Percentiles rank a stretch among this genome's conserved stretches.
phyloP scores from a whole-genome alignment of 139 green algal genomes.

The Tetradesmus lagerheimii region DNA sequence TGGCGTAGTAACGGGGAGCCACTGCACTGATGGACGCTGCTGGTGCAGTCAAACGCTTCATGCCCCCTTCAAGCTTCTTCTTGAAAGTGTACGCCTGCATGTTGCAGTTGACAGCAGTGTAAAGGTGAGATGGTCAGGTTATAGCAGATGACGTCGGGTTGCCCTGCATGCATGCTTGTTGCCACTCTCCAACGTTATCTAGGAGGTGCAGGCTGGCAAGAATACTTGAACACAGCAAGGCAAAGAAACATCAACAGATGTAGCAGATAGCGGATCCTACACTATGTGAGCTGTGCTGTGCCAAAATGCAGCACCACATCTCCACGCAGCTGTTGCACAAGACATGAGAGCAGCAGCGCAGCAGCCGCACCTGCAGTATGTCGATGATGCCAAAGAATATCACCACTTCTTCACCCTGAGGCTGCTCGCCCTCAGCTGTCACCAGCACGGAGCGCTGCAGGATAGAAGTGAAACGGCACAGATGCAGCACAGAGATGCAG shows the following conservation, averaged over 20 bases:
- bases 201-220: not conserved
- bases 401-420: conserved; percentile 71
- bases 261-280: too few species aligned
- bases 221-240: too few species aligned
- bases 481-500: not conserved
- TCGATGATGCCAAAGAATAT: conserved; percentile 95
- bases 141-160: too few species aligned
- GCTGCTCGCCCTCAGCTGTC: not conserved
- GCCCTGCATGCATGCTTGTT: too few species aligned
- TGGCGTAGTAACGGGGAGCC: conserved; percentile 74
- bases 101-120: too few species aligned
- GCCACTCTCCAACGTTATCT: conserved; percentile 22
- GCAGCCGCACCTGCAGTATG: conserved; percentile 68
- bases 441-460: not conserved
- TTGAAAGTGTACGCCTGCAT: not conserved
- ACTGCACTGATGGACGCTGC: conserved; percentile 70
- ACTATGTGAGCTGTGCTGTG: conserved; percentile 89
- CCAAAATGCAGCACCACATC: conserved; percentile 89
- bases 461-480: not conserved
- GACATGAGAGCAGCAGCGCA: too few species aligned
- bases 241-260: too few species aligned
- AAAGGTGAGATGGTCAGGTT: too few species aligned
- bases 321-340: conserved; percentile 6
- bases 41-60: conserved; percentile 72
- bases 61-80: conserved; percentile 38